Evolutionary conservation across 2,329 filamentous ascomycete species (phyloP), one percentile per base, ranked within the genome.

Genomic region (Hymenoscyphus infarciens): DNA sequence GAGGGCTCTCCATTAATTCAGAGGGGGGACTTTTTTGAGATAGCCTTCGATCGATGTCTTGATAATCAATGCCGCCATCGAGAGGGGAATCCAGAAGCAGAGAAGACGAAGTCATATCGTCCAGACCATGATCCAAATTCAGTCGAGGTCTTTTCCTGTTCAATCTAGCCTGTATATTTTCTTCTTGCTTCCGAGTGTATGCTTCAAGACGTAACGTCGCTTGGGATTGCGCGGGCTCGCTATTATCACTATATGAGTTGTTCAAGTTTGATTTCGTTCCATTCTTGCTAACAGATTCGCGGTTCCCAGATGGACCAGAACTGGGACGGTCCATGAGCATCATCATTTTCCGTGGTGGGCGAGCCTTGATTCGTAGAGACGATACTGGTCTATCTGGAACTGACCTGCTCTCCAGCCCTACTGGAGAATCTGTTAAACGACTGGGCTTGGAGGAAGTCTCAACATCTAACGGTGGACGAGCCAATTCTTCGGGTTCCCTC

Each of bases 281-380:
- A 29, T 15, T 45, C n/a, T 45, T 39, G 15, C 35, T 39, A 49
- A 56, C 59, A 39, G 61, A 53, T n/a, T 59, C 52, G 3, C 39
- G 57, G 27, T 38, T 55, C 3, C 54, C n/a, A 31, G 61, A 57
- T 29, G 61, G 29, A n/a, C 63, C 62, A 54, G 66, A 63, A 52
- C 45, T 64, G 10, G 68, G 61, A 19, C 63, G 61, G 49, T 68
- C 65, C 65, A 72, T 67, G 22, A 71, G 65, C 70, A 74, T 73
- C 67, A 74, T 70, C 70, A 74, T 73, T 52, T 68, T 69, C 53
- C 61, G 64, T 27, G 64, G 68, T 25, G 68, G 64, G 60, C 69
- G 68, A 27, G 72, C 62, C 58, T 68, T 74, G 39, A 74, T 72
- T 33, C 70, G 68, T 53, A 74, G 57, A 52, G 68, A 57, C 31